Evolutionary conservation across 2,329 filamentous ascomycete genomes (phyloP).

Genomic region (Monosporascus sp.): DNA sequence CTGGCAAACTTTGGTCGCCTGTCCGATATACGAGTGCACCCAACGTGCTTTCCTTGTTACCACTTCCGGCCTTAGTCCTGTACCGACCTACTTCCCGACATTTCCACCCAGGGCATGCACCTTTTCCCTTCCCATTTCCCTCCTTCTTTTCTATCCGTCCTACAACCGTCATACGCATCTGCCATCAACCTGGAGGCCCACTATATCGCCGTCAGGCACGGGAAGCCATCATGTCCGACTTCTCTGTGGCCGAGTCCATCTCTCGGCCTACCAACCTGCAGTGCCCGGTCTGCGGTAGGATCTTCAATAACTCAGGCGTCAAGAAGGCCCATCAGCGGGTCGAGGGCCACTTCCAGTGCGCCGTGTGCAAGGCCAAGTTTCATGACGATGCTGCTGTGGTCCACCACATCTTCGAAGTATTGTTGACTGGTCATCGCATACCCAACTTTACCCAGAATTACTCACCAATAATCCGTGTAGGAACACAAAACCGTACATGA

Average conservation of each 20-base stretch:
- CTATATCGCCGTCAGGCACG: too few relatives aligned
- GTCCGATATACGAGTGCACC: too few relatives aligned
- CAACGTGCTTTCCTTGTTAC: too few relatives aligned
- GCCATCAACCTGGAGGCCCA: too few relatives aligned
- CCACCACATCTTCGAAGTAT: background rate
- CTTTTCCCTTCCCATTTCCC: too few relatives aligned
- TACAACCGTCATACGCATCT: too few relatives aligned
- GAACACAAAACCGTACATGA: conserved; percentile 34
- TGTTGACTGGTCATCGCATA: background rate
- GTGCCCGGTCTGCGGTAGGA: background rate
- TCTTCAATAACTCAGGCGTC: background rate
- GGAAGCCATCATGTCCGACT: background rate
- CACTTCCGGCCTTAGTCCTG: too few relatives aligned
- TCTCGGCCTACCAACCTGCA: background rate
- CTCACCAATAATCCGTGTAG: conserved; percentile 19
- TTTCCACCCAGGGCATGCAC: too few relatives aligned
- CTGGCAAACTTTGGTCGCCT: too few relatives aligned
- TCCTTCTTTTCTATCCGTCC: too few relatives aligned
- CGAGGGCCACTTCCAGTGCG: conserved; percentile 1
- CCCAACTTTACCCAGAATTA: background rate
- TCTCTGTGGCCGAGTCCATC: background rate
- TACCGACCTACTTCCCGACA: too few relatives aligned
- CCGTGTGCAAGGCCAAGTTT: background rate
- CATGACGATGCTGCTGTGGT: background rate
- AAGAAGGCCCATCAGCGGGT: background rate